phyloP scores from a whole-genome alignment of 192 early-diverging fungal species.

The Umbelopsis ramanniana region DNA sequence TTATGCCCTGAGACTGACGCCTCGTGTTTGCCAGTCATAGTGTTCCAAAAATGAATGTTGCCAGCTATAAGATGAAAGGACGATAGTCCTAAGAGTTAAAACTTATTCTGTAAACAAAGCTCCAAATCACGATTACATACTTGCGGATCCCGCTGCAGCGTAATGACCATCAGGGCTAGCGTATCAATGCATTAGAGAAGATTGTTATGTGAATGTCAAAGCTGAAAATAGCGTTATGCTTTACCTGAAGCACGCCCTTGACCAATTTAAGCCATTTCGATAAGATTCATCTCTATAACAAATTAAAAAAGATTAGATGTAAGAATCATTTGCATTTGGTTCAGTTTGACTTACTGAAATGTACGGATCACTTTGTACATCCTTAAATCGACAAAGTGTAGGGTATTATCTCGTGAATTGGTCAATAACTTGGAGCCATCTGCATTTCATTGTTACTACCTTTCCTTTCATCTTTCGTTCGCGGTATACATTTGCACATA shows the following conservation, averaged over 20 bases:
- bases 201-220: neutral
- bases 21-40: slow-evolving; percentile 65
- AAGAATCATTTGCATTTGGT: neutral
- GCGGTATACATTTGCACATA: slow-evolving; percentile 37
- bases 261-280: slow-evolving; percentile 87
- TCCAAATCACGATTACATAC: slow-evolving; percentile 31
- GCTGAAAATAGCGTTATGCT: neutral
- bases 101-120: too few species aligned
- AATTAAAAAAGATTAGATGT: slow-evolving; percentile 5
- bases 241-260: slow-evolving; percentile 78
- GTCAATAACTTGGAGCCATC: slow-evolving; percentile 81
- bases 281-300: slow-evolving; percentile 68
- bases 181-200: slow-evolving; percentile 16
- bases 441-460: slow-evolving; percentile 25
- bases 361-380: slow-evolving; percentile 76
- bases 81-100: too few species aligned
- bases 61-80: slow-evolving; percentile 57
- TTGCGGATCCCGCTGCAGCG: slow-evolving; percentile 77
- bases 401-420: slow-evolving; percentile 92
- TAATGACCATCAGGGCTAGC: slow-evolving; percentile 85
- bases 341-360: slow-evolving; percentile 55
- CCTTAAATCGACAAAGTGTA: slow-evolving; percentile 80
- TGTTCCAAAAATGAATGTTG: slow-evolving; percentile 81
- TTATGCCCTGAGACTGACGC: slow-evolving; percentile 71
- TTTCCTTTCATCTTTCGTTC: neutral